Percentiles rank a stretch among this genome's conserved stretches.
Evolutionary conservation across 2,329 filamentous ascomycete genomes (phyloP).

Genomic region (Arachnopeziza araneosa): DNA sequence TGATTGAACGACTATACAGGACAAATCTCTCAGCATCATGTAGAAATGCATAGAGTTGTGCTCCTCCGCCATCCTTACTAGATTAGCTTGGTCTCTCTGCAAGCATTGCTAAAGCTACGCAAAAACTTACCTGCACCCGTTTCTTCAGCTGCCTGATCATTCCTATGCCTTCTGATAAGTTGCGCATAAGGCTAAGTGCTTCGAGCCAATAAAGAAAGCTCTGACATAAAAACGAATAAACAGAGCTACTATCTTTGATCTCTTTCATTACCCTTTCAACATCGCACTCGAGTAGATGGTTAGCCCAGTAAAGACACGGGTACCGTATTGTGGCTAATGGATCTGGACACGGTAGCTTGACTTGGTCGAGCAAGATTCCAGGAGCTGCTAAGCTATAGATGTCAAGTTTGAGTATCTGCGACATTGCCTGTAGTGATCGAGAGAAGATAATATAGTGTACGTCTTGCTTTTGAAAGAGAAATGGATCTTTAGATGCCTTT

Average conservation of each 20-base stretch:
- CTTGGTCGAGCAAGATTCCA: constrained; percentile 3
- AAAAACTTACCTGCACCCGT: constrained; percentile 2
- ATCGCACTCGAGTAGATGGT: constrained; percentile 1
- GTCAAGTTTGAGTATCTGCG: constrained; percentile 2
- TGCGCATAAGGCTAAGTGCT: constrained; percentile 5
- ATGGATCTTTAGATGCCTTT: neutral
- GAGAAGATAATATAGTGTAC: constrained; percentile 5
- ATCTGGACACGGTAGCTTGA: constrained; percentile 3
- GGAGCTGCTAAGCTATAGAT: constrained; percentile 5
- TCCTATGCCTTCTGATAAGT: constrained; percentile 3
- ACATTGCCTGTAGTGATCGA: constrained; percentile 6
- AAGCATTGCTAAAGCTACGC: neutral
- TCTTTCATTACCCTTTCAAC: neutral
- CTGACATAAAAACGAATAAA: constrained; percentile 1
- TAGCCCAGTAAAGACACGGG: constrained; percentile 7
- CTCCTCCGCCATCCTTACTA: constrained; percentile 4
- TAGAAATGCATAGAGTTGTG: constrained; percentile 9
- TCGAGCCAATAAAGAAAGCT: constrained; percentile 8
- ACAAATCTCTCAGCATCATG: constrained; percentile 14
- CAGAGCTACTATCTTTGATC: neutral
- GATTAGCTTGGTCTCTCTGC: neutral
- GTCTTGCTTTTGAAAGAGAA: neutral
- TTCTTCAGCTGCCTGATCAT: constrained; percentile 7
- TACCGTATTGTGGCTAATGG: constrained; percentile 2
- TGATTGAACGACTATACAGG: constrained; percentile 16